A percentile compares a stretch with the other conserved stretches of the same genome.
Evolutionary conservation across 768 basidiomycete species (phyloP).

Genomic region (Gloeostereum incarnatum): DNA sequence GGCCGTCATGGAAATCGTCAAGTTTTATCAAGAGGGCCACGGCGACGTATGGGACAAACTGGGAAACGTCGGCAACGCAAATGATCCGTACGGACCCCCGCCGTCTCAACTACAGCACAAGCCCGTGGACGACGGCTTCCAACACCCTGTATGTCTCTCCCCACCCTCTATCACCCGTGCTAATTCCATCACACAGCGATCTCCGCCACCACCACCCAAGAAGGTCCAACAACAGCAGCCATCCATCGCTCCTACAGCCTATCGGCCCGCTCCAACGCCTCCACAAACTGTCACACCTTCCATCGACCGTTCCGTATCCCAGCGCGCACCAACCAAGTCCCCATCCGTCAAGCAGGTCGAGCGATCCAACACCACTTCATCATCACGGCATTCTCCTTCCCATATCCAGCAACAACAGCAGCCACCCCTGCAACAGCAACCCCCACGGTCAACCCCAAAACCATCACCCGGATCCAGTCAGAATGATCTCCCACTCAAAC

Average conservation of each 20-base stretch:
- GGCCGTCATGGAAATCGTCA: constrained; percentile 97
- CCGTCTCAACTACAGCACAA: constrained; percentile 10
- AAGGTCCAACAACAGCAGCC: constrained; percentile 20
- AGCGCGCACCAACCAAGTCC: constrained; percentile 62
- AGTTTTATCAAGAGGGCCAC: constrained; percentile 91
- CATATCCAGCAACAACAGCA: constrained; percentile 15
- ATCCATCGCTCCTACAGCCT: constrained; percentile 39
- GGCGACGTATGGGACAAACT: constrained; percentile 84
- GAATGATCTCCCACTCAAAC: constrained; percentile 47
- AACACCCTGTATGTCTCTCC: constrained; percentile 42
- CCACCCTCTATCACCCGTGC: constrained; percentile 7
- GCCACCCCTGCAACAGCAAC: constrained; percentile 21
- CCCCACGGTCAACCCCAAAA: too few relatives aligned
- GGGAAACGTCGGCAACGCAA: constrained; percentile 35
- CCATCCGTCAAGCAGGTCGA: constrained; percentile 35
- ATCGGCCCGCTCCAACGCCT: constrained; percentile 72
- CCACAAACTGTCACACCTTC: constrained; percentile 53
- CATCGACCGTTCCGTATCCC: constrained; percentile 84
- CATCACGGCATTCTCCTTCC: constrained; percentile 17
- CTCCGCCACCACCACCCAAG: constrained; percentile 43
- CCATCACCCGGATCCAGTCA: constrained; percentile 51
- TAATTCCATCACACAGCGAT: constrained; percentile 22
- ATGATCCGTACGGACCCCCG: constrained; percentile 9
- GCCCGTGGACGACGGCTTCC: constrained; percentile 39
- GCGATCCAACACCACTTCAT: constrained; percentile 55